phyloP scores from a whole-genome alignment of 2,329 filamentous ascomycete genomes.

The Fusarium coffeatum region DNA sequence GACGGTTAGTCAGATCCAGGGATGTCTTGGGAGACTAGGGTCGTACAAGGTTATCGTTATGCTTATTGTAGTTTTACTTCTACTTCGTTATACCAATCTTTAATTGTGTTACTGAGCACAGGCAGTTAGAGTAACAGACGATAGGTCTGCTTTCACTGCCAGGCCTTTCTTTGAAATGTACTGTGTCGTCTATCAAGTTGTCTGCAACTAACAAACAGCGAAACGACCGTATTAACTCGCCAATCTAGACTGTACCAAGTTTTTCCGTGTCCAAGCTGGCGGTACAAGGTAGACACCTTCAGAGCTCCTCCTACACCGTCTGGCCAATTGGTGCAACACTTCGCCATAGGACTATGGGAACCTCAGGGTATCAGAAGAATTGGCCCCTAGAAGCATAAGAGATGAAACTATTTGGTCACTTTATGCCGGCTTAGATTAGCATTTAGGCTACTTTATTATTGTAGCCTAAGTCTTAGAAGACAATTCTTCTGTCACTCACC shows the following conservation, averaged over 20 bases:
- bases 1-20: not conserved
- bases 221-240: fast-evolving
- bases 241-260: not conserved
- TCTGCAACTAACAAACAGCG: not conserved
- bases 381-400: too few relatives aligned
- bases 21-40: too few relatives aligned
- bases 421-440: too few relatives aligned
- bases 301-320: not conserved
- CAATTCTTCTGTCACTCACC: too few relatives aligned
- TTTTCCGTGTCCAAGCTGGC: not conserved
- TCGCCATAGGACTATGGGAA: not conserved
- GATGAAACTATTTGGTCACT: too few relatives aligned
- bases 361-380: too few relatives aligned
- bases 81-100: not conserved
- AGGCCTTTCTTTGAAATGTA: fast-evolving
- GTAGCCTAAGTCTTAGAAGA: too few relatives aligned
- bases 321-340: not conserved
- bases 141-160: not conserved
- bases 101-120: not conserved
- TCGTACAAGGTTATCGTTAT: not conserved
- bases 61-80: not conserved
- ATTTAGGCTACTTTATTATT: too few relatives aligned
- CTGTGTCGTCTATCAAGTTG: not conserved
- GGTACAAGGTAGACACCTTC: not conserved
- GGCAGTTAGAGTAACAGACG: not conserved